Evolutionary conservation across 2,329 filamentous ascomycete species (phyloP).

Genomic region (Ophiostoma australiae): DNA sequence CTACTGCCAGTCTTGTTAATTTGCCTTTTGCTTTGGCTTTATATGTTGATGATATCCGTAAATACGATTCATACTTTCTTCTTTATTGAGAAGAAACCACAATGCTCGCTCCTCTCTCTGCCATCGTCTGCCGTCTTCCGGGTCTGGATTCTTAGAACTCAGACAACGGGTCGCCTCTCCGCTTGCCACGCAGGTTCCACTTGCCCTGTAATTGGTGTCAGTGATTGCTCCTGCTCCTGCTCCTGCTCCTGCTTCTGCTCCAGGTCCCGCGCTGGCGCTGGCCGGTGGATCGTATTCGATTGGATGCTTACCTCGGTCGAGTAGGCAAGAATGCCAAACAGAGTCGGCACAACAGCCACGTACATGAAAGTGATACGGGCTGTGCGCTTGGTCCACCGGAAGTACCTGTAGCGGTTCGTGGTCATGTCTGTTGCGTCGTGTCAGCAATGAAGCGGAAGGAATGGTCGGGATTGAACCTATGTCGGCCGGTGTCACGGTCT

Average conservation of each 20-base stretch:
- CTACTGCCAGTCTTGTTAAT: background rate
- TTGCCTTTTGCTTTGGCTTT: conserved; percentile 9
- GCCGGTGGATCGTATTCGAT: background rate
- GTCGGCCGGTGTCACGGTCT: background rate
- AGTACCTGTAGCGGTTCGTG: conserved; percentile 84
- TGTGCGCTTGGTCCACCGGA: conserved; percentile 84
- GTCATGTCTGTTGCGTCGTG: conserved; percentile 60
- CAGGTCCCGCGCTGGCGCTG: too few species aligned
- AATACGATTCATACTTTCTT: background rate
- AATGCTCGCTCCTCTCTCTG: background rate
- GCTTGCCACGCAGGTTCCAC: conserved; percentile 79
- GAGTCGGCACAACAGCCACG: conserved; percentile 63
- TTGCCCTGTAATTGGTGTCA: conserved; percentile 60
- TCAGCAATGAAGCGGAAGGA: conserved; percentile 22
- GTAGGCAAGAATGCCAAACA: conserved; percentile 68
- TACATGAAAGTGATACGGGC: conserved; percentile 76
- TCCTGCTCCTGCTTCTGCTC: background rate
- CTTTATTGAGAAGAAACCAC: background rate
- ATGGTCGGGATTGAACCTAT: background rate
- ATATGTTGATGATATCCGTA: conserved; percentile 2
- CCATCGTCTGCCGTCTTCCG: background rate
- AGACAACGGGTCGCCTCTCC: conserved; percentile 74
- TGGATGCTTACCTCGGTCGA: conserved; percentile 73
- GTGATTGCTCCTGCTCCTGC: background rate
- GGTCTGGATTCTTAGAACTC: conserved; percentile 57